Conservation (phyloP, 192 early-diverging fungal genomes). For the Backusella circina region DNA sequence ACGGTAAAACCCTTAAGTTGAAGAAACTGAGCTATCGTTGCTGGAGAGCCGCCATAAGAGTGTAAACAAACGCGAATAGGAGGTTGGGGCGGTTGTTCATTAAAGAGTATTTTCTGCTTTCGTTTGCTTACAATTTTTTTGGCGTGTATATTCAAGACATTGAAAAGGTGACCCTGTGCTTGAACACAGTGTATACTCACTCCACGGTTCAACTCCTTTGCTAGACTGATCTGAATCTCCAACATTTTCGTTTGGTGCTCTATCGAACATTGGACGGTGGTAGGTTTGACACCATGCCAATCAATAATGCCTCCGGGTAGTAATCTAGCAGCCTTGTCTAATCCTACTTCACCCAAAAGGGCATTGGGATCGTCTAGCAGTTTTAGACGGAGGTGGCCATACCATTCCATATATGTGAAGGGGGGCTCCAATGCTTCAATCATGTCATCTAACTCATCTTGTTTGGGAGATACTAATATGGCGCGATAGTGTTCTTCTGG, state of each 20-base stretch:
- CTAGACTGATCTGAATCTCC: constrained; percentile 66
- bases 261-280: constrained; percentile 10
- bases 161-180: constrained; percentile 57
- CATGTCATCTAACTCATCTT: constrained; percentile 14
- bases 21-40: constrained; percentile 17
- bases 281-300: constrained; percentile 33
- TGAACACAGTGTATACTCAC: constrained; percentile 82
- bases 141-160: not conserved
- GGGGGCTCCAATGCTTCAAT: constrained; percentile 7
- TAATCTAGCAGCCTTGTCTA: constrained; percentile 30
- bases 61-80: constrained; percentile 81
- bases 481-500: constrained; percentile 16
- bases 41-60: constrained; percentile 74
- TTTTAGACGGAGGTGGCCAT: constrained; percentile 1
- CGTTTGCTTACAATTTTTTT: constrained; percentile 14
- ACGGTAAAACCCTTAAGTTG: constrained; percentile 34
- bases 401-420: constrained; percentile 22
- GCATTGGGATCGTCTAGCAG: constrained; percentile 20
- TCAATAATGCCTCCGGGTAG: constrained; percentile 24
- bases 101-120: constrained; percentile 31
- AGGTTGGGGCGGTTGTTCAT: not conserved
- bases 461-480: constrained; percentile 2
- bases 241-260: constrained; percentile 45
- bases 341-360: constrained; percentile 32
- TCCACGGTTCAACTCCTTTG: constrained; percentile 53